Evolutionary conservation across 192 early-diverging fungal genomes (phyloP).

Genomic region (Haplosporangium gracile): DNA sequence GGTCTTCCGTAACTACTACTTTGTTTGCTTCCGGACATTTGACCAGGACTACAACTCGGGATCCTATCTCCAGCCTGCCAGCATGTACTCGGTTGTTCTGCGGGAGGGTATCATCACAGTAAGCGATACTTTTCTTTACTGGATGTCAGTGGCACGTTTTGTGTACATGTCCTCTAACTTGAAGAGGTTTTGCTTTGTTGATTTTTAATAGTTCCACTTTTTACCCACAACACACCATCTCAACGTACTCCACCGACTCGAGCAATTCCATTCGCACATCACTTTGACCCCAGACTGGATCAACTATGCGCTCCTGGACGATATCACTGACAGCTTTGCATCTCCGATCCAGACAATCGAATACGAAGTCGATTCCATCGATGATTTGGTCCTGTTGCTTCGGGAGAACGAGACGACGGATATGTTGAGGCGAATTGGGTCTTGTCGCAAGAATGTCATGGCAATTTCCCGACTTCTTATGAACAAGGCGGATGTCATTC

Average conservation of each 20-base stretch:
- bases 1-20: conserved; percentile 88
- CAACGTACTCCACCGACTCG: conserved; percentile 89
- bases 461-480: conserved; percentile 74
- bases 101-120: conserved; percentile 78
- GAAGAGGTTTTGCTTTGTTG: not conserved
- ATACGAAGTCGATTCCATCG: conserved; percentile 94
- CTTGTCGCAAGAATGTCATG: conserved; percentile 80
- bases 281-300: conserved; percentile 96
- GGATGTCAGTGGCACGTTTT: not conserved
- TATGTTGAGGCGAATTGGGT: conserved; percentile 83
- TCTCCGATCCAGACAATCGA: conserved; percentile 90
- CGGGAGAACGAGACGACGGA: conserved; percentile 89
- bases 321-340: conserved; percentile 93
- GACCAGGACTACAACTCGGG: conserved; percentile 74
- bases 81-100: conserved; percentile 76
- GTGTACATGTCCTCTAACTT: not conserved
- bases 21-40: conserved; percentile 89
- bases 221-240: conserved; percentile 81
- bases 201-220: conserved; percentile 78
- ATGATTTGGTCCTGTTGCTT: conserved; percentile 94
- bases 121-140: conserved; percentile 8
- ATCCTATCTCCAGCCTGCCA: conserved; percentile 74
- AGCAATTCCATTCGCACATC: conserved; percentile 87
- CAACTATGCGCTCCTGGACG: conserved; percentile 95
- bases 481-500: conserved; percentile 82